Conservation (phyloP, 257 asterid genomes). For the Lantana camara region DNA sequence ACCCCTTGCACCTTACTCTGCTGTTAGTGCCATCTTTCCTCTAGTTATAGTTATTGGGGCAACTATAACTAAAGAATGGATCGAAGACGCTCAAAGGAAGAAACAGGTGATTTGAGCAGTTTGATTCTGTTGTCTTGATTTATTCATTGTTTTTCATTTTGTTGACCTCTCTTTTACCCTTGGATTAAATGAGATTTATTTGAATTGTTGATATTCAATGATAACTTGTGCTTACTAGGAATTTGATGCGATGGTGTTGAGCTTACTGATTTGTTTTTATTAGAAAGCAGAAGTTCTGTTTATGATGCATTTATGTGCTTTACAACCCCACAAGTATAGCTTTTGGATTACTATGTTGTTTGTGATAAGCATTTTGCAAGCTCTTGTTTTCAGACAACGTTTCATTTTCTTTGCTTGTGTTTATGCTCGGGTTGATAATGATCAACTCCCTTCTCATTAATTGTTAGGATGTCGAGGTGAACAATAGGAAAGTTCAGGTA, state of each 20-base stretch:
- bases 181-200: background rate
- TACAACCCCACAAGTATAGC: background rate
- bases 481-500: slow-evolving; percentile 71
- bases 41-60: slow-evolving; percentile 70
- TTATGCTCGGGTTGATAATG: slow-evolving; percentile 15
- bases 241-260: background rate
- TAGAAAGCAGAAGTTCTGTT: background rate
- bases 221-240: background rate
- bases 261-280: background rate
- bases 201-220: slow-evolving; percentile 5
- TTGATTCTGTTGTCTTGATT: background rate
- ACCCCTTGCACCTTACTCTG: slow-evolving; percentile 64
- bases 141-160: background rate
- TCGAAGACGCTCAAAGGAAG: slow-evolving; percentile 77
- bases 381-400: background rate
- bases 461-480: slow-evolving; percentile 82
- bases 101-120: slow-evolving; percentile 57
- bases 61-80: slow-evolving; percentile 81
- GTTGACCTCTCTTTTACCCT: too few relatives aligned
- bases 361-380: background rate
- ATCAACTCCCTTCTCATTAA: background rate
- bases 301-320: background rate
- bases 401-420: background rate
- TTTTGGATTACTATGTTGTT: background rate
- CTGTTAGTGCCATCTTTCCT: slow-evolving; percentile 73